These are phyloP conservation scores for Apiospora koreana DNA, from an alignment of 2,329 filamentous ascomycete species.

Conservation along the genomic window DNA sequence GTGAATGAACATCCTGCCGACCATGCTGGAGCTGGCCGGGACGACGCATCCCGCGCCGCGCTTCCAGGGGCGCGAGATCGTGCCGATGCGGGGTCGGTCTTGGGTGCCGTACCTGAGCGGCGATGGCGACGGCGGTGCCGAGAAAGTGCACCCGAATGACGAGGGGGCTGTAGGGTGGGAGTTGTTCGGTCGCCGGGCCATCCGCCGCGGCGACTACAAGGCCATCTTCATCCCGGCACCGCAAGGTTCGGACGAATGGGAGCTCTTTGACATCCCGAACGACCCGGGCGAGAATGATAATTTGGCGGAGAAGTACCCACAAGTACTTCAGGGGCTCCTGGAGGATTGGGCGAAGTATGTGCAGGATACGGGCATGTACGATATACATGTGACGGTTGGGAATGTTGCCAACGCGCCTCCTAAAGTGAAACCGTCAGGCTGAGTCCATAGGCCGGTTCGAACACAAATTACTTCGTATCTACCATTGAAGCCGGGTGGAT, in stretches of 20 bases:
- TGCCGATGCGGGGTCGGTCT: neutral
- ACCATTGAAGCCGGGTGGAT: too few species aligned
- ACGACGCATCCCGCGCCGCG: conserved; percentile 35
- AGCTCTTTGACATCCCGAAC: conserved; percentile 18
- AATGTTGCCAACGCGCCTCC: neutral
- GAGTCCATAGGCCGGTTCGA: neutral
- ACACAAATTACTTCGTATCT: too few species aligned
- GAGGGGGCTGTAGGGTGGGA: conserved; percentile 22
- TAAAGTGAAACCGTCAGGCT: neutral
- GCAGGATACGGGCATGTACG: neutral
- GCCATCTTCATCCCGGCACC: conserved; percentile 18
- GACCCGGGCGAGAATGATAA: conserved; percentile 20
- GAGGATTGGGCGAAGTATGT: conserved; percentile 26
- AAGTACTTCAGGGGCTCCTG: conserved; percentile 16
- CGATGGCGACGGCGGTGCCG: conserved; percentile 17
- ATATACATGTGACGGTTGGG: neutral
- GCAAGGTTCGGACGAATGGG: conserved; percentile 19
- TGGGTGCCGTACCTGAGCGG: conserved; percentile 18
- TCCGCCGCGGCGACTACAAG: conserved; percentile 20
- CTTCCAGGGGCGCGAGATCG: conserved; percentile 20
- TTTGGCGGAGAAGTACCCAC: conserved; percentile 4
- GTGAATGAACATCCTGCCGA: conserved; percentile 53
- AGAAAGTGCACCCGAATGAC: conserved; percentile 17
- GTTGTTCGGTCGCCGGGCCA: conserved; percentile 17
- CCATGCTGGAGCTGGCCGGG: conserved; percentile 49